Conservation (phyloP, 2,329 filamentous ascomycete genomes). For the Remersonia thermophila region DNA sequence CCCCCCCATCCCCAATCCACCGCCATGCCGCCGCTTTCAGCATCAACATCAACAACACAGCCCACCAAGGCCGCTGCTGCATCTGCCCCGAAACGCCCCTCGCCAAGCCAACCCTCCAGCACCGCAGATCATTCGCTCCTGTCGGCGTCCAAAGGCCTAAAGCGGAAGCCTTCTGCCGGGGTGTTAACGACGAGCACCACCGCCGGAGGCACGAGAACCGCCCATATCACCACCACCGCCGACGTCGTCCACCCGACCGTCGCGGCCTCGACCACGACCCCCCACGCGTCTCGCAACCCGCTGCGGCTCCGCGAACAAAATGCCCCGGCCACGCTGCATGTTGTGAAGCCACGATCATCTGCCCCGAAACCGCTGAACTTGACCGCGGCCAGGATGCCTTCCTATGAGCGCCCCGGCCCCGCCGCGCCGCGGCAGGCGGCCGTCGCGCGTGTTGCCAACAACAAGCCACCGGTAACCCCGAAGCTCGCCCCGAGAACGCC, state of each 20-base stretch:
- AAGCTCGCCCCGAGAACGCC: conserved; percentile 36
- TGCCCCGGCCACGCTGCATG: conserved; percentile 22
- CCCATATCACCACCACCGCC: conserved; percentile 15
- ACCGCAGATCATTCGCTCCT: neutral
- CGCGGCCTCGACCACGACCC: conserved; percentile 9
- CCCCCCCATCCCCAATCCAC: conserved; percentile 2
- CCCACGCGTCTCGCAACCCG: conserved; percentile 12
- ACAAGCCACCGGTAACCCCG: conserved; percentile 38
- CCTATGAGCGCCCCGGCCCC: conserved; percentile 21
- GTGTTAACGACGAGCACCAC: conserved; percentile 18
- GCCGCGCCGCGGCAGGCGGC: conserved; percentile 47
- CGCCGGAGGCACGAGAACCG: conserved; percentile 11
- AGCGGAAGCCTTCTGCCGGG: conserved; percentile 15
- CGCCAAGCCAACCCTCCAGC: conserved; percentile 2
- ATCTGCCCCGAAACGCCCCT: conserved; percentile 1
- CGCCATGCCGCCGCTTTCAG: conserved; percentile 10
- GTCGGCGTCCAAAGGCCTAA: conserved; percentile 1
- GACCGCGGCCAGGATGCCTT: conserved; percentile 23
- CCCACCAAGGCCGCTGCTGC: too few species aligned
- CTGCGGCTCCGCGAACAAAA: conserved; percentile 27
- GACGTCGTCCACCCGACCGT: conserved; percentile 4
- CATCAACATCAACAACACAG: conserved; percentile 1
- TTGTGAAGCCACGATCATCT: conserved; percentile 18
- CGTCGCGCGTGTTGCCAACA: conserved; percentile 43
- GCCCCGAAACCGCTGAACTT: conserved; percentile 8